Evolutionary conservation across 768 basidiomycete species (phyloP).

Genomic region (Nevesoporus exiguus): DNA sequence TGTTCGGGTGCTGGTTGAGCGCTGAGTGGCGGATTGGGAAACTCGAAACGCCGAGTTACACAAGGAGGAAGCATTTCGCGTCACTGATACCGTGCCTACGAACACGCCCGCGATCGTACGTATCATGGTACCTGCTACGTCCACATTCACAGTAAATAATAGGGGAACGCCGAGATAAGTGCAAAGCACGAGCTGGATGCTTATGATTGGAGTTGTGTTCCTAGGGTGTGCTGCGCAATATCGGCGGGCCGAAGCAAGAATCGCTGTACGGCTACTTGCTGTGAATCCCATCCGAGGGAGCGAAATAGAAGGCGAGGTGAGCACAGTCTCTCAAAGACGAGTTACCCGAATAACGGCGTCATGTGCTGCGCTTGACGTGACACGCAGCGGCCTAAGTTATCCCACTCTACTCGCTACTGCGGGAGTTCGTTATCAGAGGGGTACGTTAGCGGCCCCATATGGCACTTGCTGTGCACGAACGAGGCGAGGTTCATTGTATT

Average conservation of each 20-base stretch:
- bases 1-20: too few relatives aligned
- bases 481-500: not conserved
- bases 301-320: not conserved
- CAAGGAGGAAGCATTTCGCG: not conserved
- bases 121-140: not conserved
- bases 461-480: constrained; percentile 11
- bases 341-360: too few relatives aligned
- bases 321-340: not conserved
- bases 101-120: not conserved
- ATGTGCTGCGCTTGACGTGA: not conserved
- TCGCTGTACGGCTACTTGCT: not conserved
- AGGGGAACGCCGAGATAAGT: too few relatives aligned
- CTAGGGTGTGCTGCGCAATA: not conserved
- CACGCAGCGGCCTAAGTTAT: not conserved
- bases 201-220: too few relatives aligned
- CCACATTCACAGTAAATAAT: too few relatives aligned
- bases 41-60: not conserved
- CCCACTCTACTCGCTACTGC: not conserved
- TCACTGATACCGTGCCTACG: not conserved
- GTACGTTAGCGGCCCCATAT: constrained; percentile 1
- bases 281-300: not conserved
- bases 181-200: not conserved
- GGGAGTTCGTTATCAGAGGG: not conserved
- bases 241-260: not conserved
- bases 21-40: not conserved